Evolutionary conservation across 768 basidiomycete species (phyloP).

Genomic region (Suillus tomentosus): DNA sequence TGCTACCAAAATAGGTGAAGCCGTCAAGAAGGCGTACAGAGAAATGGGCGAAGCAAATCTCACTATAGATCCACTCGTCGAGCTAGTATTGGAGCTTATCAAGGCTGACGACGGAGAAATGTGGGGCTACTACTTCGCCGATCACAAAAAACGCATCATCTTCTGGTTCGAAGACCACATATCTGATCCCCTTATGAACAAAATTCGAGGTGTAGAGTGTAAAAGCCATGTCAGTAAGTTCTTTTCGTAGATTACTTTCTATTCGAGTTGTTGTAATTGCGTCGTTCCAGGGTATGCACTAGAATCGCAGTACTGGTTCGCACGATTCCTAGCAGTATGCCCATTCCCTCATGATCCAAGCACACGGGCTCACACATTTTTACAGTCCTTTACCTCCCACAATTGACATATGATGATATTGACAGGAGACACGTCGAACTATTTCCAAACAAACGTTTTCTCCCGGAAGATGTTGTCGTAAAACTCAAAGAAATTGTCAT

Average conservation of each 20-base stretch:
- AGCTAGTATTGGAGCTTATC: background rate
- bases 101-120: background rate
- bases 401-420: background rate
- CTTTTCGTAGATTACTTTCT: background rate
- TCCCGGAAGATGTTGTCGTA: conserved; percentile 8
- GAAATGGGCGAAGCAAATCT: background rate
- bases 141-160: background rate
- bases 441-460: conserved; percentile 23
- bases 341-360: background rate
- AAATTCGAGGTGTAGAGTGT: background rate
- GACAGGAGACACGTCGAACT: conserved; percentile 11
- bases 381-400: background rate
- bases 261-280: background rate
- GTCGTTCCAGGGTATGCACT: background rate
- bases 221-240: background rate
- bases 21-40: background rate
- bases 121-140: background rate
- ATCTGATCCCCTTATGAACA: background rate
- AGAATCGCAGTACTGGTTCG: background rate
- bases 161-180: background rate
- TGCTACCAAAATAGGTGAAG: background rate
- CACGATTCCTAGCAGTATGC: background rate
- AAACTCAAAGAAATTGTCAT: conserved; percentile 12
- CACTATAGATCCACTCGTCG: background rate
- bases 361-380: background rate